Base-by-base conservation (phyloP, 352 stramenopile species). In the Globisporangium solare region DNA sequence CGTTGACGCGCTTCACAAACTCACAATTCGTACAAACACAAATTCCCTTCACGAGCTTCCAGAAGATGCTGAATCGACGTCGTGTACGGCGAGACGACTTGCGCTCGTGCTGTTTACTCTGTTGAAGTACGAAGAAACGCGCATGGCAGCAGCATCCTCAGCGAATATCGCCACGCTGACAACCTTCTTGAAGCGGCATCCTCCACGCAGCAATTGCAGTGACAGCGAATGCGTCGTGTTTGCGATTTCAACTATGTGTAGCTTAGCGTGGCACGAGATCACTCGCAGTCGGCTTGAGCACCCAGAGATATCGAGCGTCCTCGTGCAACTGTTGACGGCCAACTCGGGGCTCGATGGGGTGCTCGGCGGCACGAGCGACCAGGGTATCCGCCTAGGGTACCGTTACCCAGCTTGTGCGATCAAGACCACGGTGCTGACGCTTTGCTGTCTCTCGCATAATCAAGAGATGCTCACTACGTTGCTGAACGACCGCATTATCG, bases 211-310 rank as follows among this genome's bases (percentile, higher is more conserved):
- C 4, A 50, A 73, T 17, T 84, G 73, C 50, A 31, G 47, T 2
- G 46, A 55, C 10, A 62, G 55, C 0, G 63, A 69, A 14, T 83
- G 67, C 40, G 63, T 71, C 6, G 18, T 74, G 8, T 80, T 73
- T 27, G 77, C 70, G 6, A 66, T 76, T 8, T 71, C 78, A 0
- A 73, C 77, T 6, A 48, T 90, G 13, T 87, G 76, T 46, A 66
- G 73, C 21, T 50, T 92, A 13, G 68, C 67, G 8, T 92, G 82
- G 79, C 67, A 92, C 48, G 76, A 88, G n/a, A 51, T 63, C 10
- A 83, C 78, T 2, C 67, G 75, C 2, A 46, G 15, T 3, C 53
- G 61, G 7, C 45, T 87, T 0, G 60, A 84, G 15, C 45, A 60
- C 10, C 56, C 67, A 0, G 61, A 72, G 1, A 71, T 86, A 8